Evolutionary conservation across 176 grass and related monocot genomes (phyloP), one percentile per base, ranked within the genome.

Genomic region (Oryza coarctata): DNA sequence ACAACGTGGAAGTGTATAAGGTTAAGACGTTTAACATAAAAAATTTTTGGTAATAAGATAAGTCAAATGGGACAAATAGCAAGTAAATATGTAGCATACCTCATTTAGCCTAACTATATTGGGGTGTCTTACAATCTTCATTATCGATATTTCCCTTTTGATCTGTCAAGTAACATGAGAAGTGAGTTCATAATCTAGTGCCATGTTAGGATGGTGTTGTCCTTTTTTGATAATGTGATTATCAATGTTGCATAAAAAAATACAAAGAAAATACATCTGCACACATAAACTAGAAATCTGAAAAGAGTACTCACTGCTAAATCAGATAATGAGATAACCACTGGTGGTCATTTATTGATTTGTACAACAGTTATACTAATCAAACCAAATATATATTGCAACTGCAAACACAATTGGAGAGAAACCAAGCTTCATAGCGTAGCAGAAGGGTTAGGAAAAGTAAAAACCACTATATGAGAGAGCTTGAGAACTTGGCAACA

Each of bases 131-230:
- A 99, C 91, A 39, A 99, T 99, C 89, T 99, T 99, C 93, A 95
- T 98, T 84, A 95, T 95, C 15, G 93, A 98, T 93, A 98, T 98
- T 75, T 98, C 96, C 87, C 80, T 98, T 88, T 95, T 98, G 68
- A 95, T 95, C 96, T 98, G 83, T 29, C 65, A 64, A 82, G 18
- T 73, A 78, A 68, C 36, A 47, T 52, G 38, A 39, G 3, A 26
- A 52, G 26, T 83, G 3, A 88, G 72, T 63, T 63, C 38, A 41
- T 18, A 22, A 1, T 64, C 17, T 44, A 38, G 41, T 61, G 26
- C 2, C 26, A n/a, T 29, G 20, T 3, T 67, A 13, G 18, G 20
- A 77, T 68, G 34, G 57, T 22, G 32, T 44, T 12, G 22, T 22
- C 14, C 14, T 34, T 26, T 34, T 9, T 47, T 34, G 23, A 25